phyloP scores from a whole-genome alignment of 2,329 filamentous ascomycete species.

The Aureobasidium sp. region DNA sequence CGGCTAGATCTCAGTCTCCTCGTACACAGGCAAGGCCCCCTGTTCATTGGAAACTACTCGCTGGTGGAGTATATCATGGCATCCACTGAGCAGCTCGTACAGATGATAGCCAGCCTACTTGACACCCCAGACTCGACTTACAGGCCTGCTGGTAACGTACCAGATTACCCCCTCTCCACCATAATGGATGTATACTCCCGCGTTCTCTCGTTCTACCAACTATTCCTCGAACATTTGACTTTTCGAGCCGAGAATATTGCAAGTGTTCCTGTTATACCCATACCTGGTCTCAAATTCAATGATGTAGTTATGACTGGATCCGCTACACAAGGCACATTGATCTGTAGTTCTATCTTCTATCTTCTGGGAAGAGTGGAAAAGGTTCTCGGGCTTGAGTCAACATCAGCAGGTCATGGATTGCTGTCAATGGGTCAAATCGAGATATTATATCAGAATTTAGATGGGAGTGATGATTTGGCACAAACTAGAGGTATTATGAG shows the following conservation, averaged over 20 bases:
- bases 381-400: neutral
- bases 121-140: neutral
- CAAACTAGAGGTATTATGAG: neutral
- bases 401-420: neutral
- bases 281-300: neutral
- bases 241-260: neutral
- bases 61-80: neutral
- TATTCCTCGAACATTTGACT: neutral
- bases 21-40: neutral
- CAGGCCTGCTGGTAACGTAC: too few species aligned
- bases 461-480: neutral
- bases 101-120: neutral
- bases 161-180: neutral
- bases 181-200: neutral
- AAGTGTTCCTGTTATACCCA: neutral
- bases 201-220: neutral
- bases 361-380: neutral
- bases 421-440: neutral
- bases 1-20: neutral
- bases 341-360: neutral
- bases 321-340: neutral
- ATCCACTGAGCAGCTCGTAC: neutral
- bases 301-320: neutral
- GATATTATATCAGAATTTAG: neutral
- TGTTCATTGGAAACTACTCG: neutral